phyloP scores from a whole-genome alignment of 2,329 filamentous ascomycete species.

The Apiospora kogelbergensis region DNA sequence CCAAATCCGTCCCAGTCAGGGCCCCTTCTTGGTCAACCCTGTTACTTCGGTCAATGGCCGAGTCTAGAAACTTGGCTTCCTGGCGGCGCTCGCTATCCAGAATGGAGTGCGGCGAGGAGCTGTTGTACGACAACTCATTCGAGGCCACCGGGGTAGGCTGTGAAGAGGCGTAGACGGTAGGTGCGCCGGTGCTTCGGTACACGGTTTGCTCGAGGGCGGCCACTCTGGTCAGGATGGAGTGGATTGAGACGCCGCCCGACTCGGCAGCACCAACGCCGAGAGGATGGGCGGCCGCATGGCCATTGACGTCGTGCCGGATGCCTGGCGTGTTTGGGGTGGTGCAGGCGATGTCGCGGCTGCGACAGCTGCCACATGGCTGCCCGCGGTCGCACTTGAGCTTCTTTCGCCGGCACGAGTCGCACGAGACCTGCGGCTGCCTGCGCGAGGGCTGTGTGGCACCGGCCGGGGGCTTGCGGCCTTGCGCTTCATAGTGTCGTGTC shows the following conservation, averaged over 20 bases:
- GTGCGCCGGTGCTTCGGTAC: conserved; percentile 14
- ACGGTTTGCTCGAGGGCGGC: conserved; percentile 28
- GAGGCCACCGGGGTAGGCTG: not conserved
- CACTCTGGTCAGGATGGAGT: conserved; percentile 25
- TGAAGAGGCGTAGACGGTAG: not conserved
- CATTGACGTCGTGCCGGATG: not conserved
- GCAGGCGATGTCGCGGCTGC: conserved; percentile 26
- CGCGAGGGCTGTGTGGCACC: conserved; percentile 11
- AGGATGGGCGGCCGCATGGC: not conserved
- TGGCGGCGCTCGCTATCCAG: conserved; percentile 18
- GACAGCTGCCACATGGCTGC: conserved; percentile 29
- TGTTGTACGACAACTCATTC: not conserved
- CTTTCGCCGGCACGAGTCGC: conserved; percentile 31
- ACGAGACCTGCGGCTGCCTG: conserved; percentile 32
- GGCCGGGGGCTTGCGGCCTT: conserved; percentile 12
- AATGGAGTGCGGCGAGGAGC: not conserved
- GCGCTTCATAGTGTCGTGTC: conserved; percentile 18
- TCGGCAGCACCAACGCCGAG: not conserved
- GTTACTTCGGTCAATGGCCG: not conserved
- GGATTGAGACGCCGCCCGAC: conserved; percentile 1
- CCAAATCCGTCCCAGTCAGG: not conserved
- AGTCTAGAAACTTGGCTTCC: conserved; percentile 19
- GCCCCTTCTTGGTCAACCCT: not conserved
- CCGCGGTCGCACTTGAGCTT: conserved; percentile 34
- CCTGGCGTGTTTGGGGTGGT: not conserved